Base-by-base conservation (phyloP, 1,139 yeast genomes). In the Suhomyces choctaworum region DNA sequence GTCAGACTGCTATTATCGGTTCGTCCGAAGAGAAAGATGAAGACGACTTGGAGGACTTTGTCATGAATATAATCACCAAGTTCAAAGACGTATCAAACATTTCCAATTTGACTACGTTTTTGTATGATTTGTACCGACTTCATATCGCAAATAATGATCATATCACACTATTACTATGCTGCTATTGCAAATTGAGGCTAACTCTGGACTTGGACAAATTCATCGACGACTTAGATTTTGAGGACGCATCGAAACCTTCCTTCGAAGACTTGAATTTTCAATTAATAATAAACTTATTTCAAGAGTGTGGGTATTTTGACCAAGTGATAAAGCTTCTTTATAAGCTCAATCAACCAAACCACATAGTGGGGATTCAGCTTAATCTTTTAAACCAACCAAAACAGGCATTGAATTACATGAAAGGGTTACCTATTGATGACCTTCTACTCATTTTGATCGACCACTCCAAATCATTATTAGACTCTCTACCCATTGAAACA, bases 1-100 rank as follows among this genome's bases (percentile, higher is more conserved):
- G n/a, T 19, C 27, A 25, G 11, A 22, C 13, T 15, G 21, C 10
- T n/a, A 8, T 10, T 16, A 16, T 13, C 4, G 15, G 12, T 8
- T 26, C 23, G 32, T 27, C 27, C 22, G 28, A 13, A 31, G 35
- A 34, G 7, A 50, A 49, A 2, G 32, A 28, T 8, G 50, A 46
- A 4, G 58, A 58, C 16, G 56, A 55, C 23, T 40, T 60, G 22
- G 67, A 66, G 28, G 76, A 78, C 22, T 82, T 81, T 44, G 80
- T 89, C 4, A 84, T 90, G 60, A 84, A 80, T 44, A 78, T 89
- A 5, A 86, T 92, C 22, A 77, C 89, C 19, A 83, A 83, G 49
- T 89, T 83, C 57, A 87, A 86, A 45, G 95, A 89, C 42, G 80
- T 89, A n/a, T 82, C 87, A 11, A 85, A 85, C 45, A 82, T 87